Evolutionary conservation across 805 yeast genomes (phyloP).

Genomic region (Teunomyces kruisii): DNA sequence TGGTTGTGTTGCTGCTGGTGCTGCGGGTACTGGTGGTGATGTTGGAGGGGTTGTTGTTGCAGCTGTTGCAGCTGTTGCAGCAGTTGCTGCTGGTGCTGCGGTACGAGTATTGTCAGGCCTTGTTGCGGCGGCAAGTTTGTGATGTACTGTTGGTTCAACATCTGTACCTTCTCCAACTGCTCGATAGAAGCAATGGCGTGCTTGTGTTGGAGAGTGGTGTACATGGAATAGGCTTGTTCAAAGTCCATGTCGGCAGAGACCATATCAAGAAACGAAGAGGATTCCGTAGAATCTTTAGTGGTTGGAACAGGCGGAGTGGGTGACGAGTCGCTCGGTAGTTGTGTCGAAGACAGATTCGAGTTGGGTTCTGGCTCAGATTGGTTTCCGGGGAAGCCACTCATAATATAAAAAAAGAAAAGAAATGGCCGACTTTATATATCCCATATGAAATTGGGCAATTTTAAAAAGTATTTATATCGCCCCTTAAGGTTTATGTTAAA

Average conservation of each 20-base stretch:
- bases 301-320: no score
- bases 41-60: not conserved
- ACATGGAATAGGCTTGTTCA: conserved; percentile 45
- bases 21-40: not conserved
- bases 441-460: conserved; percentile 5
- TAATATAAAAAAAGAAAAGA: not conserved
- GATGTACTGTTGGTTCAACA: conserved; percentile 23
- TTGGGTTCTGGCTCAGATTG: not conserved
- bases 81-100: conserved; percentile 1
- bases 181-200: conserved; percentile 33
- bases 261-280: conserved; percentile 23
- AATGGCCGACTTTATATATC: conserved; percentile 2
- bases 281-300: not conserved
- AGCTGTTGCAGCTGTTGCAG: conserved; percentile 3
- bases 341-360: not conserved
- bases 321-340: not conserved
- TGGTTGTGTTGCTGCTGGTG: not conserved
- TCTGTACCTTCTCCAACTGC: conserved; percentile 38
- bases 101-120: not conserved
- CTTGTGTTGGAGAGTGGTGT: conserved; percentile 38
- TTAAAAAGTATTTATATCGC: conserved; percentile 1
- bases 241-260: conserved; percentile 44
- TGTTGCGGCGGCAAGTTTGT: conserved; percentile 4
- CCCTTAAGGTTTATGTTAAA: conserved; percentile 2
- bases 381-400: conserved; percentile 3